phyloP scores from a whole-genome alignment of 805 yeast species.

The Myxozyma lipomycoides region DNA sequence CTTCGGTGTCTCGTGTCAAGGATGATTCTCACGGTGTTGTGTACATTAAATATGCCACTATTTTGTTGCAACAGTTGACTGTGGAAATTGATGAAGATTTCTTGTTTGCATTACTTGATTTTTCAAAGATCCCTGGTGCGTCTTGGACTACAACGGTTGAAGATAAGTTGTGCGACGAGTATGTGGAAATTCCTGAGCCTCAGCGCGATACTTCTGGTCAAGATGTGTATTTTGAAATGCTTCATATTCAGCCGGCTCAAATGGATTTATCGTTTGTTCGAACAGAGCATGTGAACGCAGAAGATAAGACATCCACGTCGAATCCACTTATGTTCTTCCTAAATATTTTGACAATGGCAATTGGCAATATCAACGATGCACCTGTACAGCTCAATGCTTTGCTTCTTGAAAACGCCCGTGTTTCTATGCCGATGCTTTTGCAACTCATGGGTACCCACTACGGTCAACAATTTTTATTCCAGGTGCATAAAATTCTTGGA shows the following conservation, averaged over 20 bases:
- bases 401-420: conserved; percentile 81
- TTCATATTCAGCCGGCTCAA: conserved; percentile 88
- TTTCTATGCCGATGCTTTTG: conserved; percentile 68
- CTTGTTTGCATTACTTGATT: conserved; percentile 73
- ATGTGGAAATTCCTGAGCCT: conserved; percentile 68
- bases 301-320: conserved; percentile 57
- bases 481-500: conserved; percentile 86
- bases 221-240: conserved; percentile 86
- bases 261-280: conserved; percentile 86
- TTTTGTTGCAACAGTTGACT: conserved; percentile 84
- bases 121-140: conserved; percentile 76
- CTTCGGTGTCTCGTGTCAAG: conserved; percentile 74
- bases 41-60: conserved; percentile 86
- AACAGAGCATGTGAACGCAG: conserved; percentile 70
- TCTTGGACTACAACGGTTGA: conserved; percentile 53
- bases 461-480: conserved; percentile 86
- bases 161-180: conserved; percentile 58
- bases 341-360: conserved; percentile 89
- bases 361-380: conserved; percentile 95
- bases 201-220: conserved; percentile 49
- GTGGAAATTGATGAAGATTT: conserved; percentile 93
- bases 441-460: conserved; percentile 79
- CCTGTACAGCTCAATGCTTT: conserved; percentile 86
- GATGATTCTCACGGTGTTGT: conserved; percentile 88
- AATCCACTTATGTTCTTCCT: conserved; percentile 65